Evolutionary conservation across 345 rosid genomes (phyloP).

Genomic region (Bruguiera sexangula): DNA sequence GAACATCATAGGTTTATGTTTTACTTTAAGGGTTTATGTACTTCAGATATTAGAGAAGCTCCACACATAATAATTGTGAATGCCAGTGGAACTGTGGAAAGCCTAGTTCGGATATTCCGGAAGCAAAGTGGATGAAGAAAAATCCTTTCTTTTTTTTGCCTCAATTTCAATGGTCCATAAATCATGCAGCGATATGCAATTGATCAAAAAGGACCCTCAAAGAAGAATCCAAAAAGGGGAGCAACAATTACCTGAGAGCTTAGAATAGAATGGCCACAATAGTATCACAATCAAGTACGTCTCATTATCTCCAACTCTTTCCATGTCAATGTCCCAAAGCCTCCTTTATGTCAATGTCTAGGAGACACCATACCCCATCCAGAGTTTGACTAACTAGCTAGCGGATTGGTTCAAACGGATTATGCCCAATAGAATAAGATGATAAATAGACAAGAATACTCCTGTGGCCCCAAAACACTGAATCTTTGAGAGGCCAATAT

Average conservation of each 20-base stretch:
- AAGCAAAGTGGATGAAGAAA: not conserved
- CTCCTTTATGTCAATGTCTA: slow-evolving; percentile 26
- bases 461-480: not conserved
- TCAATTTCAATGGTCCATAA: not conserved
- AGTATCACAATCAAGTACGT: slow-evolving; percentile 16
- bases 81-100: too few relatives aligned
- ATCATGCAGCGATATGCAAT: slow-evolving; percentile 1
- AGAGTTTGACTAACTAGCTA: not conserved
- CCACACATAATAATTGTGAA: too few relatives aligned
- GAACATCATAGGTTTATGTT: too few relatives aligned
- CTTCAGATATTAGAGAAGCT: too few relatives aligned
- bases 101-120: too few relatives aligned
- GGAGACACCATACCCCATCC: slow-evolving; percentile 23
- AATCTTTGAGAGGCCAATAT: too few relatives aligned
- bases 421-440: not conserved
- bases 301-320: slow-evolving; percentile 28
- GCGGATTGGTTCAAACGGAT: slow-evolving; percentile 2
- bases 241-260: slow-evolving; percentile 13
- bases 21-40: too few relatives aligned
- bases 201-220: not conserved
- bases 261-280: slow-evolving; percentile 5
- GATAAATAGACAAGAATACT: not conserved
- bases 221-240: slow-evolving; percentile 39
- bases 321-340: slow-evolving; percentile 19
- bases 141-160: not conserved